Evolutionary conservation across 306 rosid species (phyloP), one percentile per base, ranked within the genome.

Genomic region (Boehmeria nivea): DNA sequence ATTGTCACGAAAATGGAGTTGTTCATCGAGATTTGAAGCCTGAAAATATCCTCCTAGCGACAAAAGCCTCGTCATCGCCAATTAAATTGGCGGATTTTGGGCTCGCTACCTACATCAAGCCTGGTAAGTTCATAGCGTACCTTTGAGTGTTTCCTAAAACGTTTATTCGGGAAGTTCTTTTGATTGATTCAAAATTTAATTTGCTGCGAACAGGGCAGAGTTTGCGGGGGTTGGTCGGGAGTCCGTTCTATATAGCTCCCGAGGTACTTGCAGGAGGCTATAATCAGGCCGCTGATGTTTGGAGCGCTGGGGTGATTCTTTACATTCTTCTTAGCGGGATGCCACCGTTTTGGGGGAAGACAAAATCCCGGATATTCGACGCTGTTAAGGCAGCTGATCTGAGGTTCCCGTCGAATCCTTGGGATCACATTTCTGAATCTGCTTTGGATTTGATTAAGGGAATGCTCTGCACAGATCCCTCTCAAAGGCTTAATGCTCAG

Each of bases 281-380:
- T 79, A 81, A 87, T 67, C 85, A 87, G 75, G 83, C 94, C 49
- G 94, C 94, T 7, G 95, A 87, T 73, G 89, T 84, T 10, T 87
- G 95, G 89, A 87, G 95, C 63, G 84, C 93, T 1, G 93, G 95
- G 8, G 95, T 87, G 58, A 78, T 83, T 63, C 94, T 87, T 56
- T 87, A 87, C 64, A 84, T 84, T 75, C 85, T 87, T 65, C 76
- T 87, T 44, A 81, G 95, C 9, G 94, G 89, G 25, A 79, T 71
- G 78, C 89, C 95, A 10, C 95, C 94, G 1, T 87, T 84, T 77
- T 84, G 94, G 95, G 95, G 95, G 36, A 87, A 84, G 85, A 87
- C 95, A 4, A 87, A 81, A 39, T 87, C 95, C 0, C 78, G 20
- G n/a, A 87, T 84, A 66, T 87, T 87, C 54, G 87, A 87, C 58